A percentile compares a stretch with the other conserved stretches of the same genome.
These are phyloP conservation scores for Sugiyamaella smithiae DNA, from an alignment of 805 yeast species.

Conservation along the genomic window DNA sequence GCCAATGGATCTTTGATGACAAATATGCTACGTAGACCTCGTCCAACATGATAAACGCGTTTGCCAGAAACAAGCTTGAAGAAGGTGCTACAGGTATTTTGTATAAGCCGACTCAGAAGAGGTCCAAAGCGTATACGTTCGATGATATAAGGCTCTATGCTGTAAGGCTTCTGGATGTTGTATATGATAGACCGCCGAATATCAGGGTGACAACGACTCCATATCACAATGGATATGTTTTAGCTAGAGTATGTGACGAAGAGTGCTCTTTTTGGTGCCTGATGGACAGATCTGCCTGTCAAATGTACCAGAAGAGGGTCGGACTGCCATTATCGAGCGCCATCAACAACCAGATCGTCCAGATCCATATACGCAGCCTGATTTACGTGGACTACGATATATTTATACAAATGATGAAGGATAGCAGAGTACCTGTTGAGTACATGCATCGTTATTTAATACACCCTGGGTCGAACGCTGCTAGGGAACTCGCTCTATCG, in stretches of 20 bases:
- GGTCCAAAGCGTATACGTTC: not conserved
- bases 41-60: too few species aligned
- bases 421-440: not conserved
- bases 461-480: not conserved
- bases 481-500: not conserved
- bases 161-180: not conserved
- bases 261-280: slow-evolving; percentile 7
- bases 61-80: not conserved
- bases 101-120: not conserved
- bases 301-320: not conserved
- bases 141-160: not conserved
- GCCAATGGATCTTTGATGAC: too few species aligned
- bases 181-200: not conserved
- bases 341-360: not conserved
- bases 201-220: not conserved
- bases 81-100: slow-evolving; percentile 1
- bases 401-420: not conserved
- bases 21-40: too few species aligned
- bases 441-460: not conserved
- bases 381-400: not conserved
- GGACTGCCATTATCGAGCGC: not conserved
- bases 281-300: not conserved
- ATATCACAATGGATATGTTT: slow-evolving; percentile 8
- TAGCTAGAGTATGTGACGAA: slow-evolving; percentile 7
- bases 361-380: not conserved